A percentile compares a stretch with the other conserved stretches of the same genome.
These are phyloP conservation scores for Triticum turgidum DNA, from an alignment of 176 grass and related monocot species.

Conservation along the genomic window DNA sequence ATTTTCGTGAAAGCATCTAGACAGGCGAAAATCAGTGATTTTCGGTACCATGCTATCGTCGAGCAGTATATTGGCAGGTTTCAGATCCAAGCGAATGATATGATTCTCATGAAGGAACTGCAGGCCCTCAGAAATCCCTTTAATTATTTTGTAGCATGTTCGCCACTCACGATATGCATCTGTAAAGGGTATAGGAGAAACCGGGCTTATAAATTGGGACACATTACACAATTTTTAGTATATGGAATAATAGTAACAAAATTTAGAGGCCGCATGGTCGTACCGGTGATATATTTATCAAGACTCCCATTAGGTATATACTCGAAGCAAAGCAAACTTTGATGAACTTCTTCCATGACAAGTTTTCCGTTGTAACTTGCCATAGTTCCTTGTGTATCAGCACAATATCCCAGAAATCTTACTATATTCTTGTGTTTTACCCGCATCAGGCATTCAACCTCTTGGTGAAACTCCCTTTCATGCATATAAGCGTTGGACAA, in stretches of 20 bases:
- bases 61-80: background rate
- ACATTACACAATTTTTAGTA: background rate
- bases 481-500: background rate
- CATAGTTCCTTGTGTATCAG: background rate
- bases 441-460: background rate
- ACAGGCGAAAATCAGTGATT: background rate
- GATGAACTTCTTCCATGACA: background rate
- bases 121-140: background rate
- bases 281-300: background rate
- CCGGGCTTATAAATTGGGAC: background rate
- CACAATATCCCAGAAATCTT: background rate
- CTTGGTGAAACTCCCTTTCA: background rate
- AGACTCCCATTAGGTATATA: background rate
- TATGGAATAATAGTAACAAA: background rate
- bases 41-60: background rate
- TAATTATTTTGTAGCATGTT: background rate
- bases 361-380: background rate
- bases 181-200: background rate
- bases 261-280: background rate
- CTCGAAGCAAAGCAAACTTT: slow-evolving; percentile 5
- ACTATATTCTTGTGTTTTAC: background rate
- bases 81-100: background rate
- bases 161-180: background rate
- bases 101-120: background rate
- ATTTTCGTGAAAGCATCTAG: background rate